phyloP scores from a whole-genome alignment of 176 grass and related monocot genomes.

The Aegilops sharonensis region DNA sequence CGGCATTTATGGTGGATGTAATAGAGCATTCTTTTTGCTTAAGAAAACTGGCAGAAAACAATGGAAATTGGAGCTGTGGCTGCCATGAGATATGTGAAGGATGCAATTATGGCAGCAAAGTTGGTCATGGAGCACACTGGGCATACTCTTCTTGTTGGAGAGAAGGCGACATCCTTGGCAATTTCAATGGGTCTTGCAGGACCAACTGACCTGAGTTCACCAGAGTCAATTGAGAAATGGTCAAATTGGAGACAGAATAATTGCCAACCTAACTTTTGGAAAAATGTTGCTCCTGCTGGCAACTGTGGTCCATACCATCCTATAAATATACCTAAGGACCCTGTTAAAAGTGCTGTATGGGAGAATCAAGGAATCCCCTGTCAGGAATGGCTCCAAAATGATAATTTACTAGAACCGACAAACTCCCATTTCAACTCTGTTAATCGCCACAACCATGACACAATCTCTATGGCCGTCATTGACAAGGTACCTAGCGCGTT shows the following conservation, averaged over 20 bases:
- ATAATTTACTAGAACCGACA: constrained; percentile 31
- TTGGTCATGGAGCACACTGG: constrained; percentile 76
- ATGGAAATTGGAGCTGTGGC: constrained; percentile 95
- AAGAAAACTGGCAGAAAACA: constrained; percentile 59
- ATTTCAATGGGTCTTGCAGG: constrained; percentile 96
- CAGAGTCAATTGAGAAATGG: constrained; percentile 76
- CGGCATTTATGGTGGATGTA: constrained; percentile 26
- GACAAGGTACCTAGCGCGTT: constrained; percentile 59
- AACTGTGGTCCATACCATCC: constrained; percentile 69
- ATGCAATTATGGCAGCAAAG: constrained; percentile 84
- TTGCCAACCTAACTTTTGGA: constrained; percentile 90
- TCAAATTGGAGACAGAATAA: constrained; percentile 61
- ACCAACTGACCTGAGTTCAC: constrained; percentile 77
- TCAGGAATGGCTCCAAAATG: constrained; percentile 13
- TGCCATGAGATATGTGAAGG: constrained; percentile 88
- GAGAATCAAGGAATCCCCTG: constrained; percentile 7
- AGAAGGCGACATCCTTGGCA: constrained; percentile 86
- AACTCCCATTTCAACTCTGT: constrained; percentile 34
- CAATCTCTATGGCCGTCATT: constrained; percentile 89
- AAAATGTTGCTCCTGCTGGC: constrained; percentile 61
- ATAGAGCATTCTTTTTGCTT: constrained; percentile 32
- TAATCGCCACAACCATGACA: constrained; percentile 78
- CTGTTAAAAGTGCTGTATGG: not conserved
- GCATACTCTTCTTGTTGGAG: constrained; percentile 89
- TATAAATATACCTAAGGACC: constrained; percentile 19